Conservation (phyloP, 495 filamentous ascomycete species). For the Penicillium dipodomyicola region DNA sequence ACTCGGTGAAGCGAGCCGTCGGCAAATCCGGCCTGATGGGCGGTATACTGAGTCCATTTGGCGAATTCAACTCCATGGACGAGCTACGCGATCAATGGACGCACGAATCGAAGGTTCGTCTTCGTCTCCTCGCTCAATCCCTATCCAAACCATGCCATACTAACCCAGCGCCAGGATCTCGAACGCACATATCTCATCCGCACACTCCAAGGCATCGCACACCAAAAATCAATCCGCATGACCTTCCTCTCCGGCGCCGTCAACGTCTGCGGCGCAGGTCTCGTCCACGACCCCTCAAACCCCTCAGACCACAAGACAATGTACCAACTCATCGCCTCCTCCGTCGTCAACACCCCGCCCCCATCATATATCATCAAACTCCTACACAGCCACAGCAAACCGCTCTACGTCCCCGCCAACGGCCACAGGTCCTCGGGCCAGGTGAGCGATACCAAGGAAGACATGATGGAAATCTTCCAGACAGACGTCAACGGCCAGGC, state of each 20-base stretch:
- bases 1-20: slow-evolving; percentile 90
- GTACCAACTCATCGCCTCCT: slow-evolving; percentile 93
- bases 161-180: slow-evolving; percentile 58
- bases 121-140: slow-evolving; percentile 22
- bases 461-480: slow-evolving; percentile 99
- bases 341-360: slow-evolving; percentile 85
- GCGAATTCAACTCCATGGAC: slow-evolving; percentile 93
- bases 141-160: neutral
- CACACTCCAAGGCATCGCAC: slow-evolving; percentile 89
- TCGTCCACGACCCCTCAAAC: slow-evolving; percentile 90
- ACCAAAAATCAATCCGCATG: slow-evolving; percentile 92
- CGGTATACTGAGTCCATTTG: slow-evolving; percentile 88
- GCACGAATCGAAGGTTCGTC: slow-evolving; percentile 79
- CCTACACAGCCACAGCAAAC: slow-evolving; percentile 80
- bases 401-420: slow-evolving; percentile 86
- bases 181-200: slow-evolving; percentile 95
- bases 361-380: slow-evolving; percentile 83
- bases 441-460: slow-evolving; percentile 85
- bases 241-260: slow-evolving; percentile 93
- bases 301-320: slow-evolving; percentile 96
- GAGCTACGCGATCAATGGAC: slow-evolving; percentile 97
- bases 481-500: slow-evolving; percentile 76
- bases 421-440: slow-evolving; percentile 67
- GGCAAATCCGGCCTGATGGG: slow-evolving; percentile 95
- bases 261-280: slow-evolving; percentile 86